Base-by-base conservation (phyloP, 2,329 filamentous ascomycete species). In the Botrytis paeoniae region DNA sequence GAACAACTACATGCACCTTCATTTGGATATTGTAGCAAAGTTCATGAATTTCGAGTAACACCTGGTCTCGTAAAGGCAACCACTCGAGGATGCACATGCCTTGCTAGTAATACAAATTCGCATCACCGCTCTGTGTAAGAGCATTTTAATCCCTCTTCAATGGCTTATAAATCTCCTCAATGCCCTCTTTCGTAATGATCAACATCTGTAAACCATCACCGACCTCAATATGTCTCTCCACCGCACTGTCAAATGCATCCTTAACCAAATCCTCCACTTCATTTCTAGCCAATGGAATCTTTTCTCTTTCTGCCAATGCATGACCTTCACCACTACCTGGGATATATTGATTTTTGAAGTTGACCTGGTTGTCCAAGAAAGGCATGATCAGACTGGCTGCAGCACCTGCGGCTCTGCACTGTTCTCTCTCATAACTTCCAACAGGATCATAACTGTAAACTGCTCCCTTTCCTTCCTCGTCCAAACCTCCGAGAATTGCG, bases 281-380 rank as follows among this genome's bases (percentile, higher is more conserved):
- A 71, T 88, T 84, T 80, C 89, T 87, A 41, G 91, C 86, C 80
- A 98, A 85, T 69, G 93, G 92, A 80, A 90, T 86, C 74, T 88
- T 87, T 82, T 90, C 87, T 78, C 91, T 88, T 83, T 92, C 89
- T 85, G 92, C 85, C 79, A 98, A 85, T 71, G 91, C 91, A 83
- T 97, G 93, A 61, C 95, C 95, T 74, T 89, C 88, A 73, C 94
- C 94, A 79, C 93, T 95, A 64, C 92, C 93, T 18, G 95, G 94
- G 72, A 96, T 87, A 82, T 97, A 97, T 86, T 98, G 95, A 83
- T 99, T 99, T 89, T 98, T 99, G 87, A 95, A 95, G 86, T 98
- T 98, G 86, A 99, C 96, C 85, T 99, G 97, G 83, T 99, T 99
- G 84, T 99, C 96, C 81, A 99, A 85, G 87, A 99, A 99, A 1